Percentiles rank a stretch among this genome's conserved stretches.
phyloP scores from a whole-genome alignment of 257 asterid genomes.

The Solanum virginianum region DNA sequence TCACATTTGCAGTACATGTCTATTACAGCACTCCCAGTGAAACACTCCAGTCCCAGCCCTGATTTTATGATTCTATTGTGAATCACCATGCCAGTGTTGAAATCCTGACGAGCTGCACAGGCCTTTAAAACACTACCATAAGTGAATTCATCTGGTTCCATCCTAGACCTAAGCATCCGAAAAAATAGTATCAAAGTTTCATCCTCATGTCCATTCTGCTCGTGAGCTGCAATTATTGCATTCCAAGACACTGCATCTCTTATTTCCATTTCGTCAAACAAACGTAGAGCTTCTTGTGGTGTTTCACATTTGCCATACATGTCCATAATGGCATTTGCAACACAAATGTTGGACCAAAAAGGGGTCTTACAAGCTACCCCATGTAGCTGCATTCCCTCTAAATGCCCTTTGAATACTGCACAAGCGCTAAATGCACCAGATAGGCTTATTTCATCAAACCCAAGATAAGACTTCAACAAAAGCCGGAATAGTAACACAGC shows the following conservation, averaged over 20 bases:
- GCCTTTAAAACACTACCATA: slow-evolving; percentile 84
- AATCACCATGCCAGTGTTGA: slow-evolving; percentile 50
- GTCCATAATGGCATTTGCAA: slow-evolving; percentile 67
- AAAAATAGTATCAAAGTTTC: slow-evolving; percentile 37
- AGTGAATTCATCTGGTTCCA: slow-evolving; percentile 84
- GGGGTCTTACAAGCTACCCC: slow-evolving; percentile 59
- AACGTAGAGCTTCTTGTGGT: slow-evolving; percentile 39
- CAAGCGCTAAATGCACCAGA: slow-evolving; percentile 75
- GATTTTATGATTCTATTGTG: slow-evolving; percentile 60
- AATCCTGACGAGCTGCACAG: slow-evolving; percentile 61
- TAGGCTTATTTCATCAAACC: slow-evolving; percentile 64
- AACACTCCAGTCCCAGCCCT: slow-evolving; percentile 61
- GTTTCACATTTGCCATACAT: slow-evolving; percentile 86
- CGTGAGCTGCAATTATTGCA: slow-evolving; percentile 72
- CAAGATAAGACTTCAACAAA: slow-evolving; percentile 45
- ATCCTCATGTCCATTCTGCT: slow-evolving; percentile 51
- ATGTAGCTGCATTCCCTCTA: slow-evolving; percentile 58
- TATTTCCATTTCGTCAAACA: slow-evolving; percentile 53
- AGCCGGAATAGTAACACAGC: slow-evolving; percentile 44
- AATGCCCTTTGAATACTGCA: slow-evolving; percentile 41
- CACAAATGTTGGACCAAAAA: slow-evolving; percentile 39
- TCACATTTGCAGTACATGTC: slow-evolving; percentile 91
- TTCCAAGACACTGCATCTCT: slow-evolving; percentile 91
- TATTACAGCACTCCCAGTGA: slow-evolving; percentile 63
- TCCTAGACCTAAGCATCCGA: slow-evolving; percentile 51